Evolutionary conservation across 306 rosid genomes (phyloP).

Genomic region (Cotoneaster glaucophyllus): DNA sequence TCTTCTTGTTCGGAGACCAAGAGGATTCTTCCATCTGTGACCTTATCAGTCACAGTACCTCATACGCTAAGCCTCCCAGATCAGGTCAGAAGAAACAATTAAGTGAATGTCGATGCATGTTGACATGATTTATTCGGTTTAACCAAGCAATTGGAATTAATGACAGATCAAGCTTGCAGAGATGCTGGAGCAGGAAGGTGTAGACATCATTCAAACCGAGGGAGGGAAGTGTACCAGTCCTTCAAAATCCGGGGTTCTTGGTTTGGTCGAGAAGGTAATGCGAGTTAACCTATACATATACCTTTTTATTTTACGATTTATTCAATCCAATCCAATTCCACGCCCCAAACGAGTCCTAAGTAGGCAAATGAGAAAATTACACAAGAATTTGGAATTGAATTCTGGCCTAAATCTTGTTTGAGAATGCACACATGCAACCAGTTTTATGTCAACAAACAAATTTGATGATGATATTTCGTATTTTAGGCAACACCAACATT

Average conservation of each 20-base stretch:
- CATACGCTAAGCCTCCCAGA: constrained; percentile 68
- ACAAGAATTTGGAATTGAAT: not conserved
- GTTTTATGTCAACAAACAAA: not conserved
- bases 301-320: too few species aligned
- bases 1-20: constrained; percentile 35
- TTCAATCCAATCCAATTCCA: too few species aligned
- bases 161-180: constrained; percentile 89
- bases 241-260: constrained; percentile 70
- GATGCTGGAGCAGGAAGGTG: constrained; percentile 75
- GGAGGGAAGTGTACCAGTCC: constrained; percentile 90
- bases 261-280: constrained; percentile 90
- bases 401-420: too few species aligned
- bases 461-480: constrained; percentile 6
- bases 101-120: not conserved
- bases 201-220: constrained; percentile 85
- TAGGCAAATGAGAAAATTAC: not conserved
- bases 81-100: constrained; percentile 42
- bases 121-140: not conserved
- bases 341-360: too few species aligned
- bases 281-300: not conserved
- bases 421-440: too few species aligned
- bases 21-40: constrained; percentile 66
- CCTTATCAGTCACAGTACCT: constrained; percentile 84
- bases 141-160: not conserved
- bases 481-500: constrained; percentile 81